Conservation (phyloP, 352 stramenopile species). For the Pilasporangium apinafurcum region DNA sequence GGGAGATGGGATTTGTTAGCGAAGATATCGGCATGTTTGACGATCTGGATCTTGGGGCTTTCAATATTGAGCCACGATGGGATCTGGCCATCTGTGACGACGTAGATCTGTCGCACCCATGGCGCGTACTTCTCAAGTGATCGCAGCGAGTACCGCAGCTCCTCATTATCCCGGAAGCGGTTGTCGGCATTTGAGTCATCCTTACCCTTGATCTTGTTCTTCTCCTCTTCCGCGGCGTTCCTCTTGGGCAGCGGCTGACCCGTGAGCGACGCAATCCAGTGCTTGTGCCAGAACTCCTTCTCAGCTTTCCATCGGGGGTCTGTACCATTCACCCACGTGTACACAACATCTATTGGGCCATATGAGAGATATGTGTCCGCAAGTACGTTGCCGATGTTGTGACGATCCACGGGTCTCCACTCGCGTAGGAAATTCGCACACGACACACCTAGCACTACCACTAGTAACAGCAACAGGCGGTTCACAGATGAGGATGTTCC, state of each 20-base stretch:
- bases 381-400: slow-evolving; percentile 67
- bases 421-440: slow-evolving; percentile 3
- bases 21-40: slow-evolving; percentile 92
- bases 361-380: slow-evolving; percentile 55
- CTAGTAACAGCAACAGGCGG: neutral
- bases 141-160: slow-evolving; percentile 90
- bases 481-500: too few species aligned
- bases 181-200: slow-evolving; percentile 83
- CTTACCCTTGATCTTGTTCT: slow-evolving; percentile 41
- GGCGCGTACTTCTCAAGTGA: slow-evolving; percentile 94
- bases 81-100: slow-evolving; percentile 94
- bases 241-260: slow-evolving; percentile 62
- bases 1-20: slow-evolving; percentile 83
- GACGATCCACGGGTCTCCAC: neutral
- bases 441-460: neutral
- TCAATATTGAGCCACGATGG: slow-evolving; percentile 91
- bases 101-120: slow-evolving; percentile 92
- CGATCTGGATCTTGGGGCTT: slow-evolving; percentile 68
- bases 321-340: slow-evolving; percentile 96
- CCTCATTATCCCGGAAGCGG: slow-evolving; percentile 92
- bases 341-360: slow-evolving; percentile 92
- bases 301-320: slow-evolving; percentile 90
- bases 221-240: slow-evolving; percentile 33
- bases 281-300: slow-evolving; percentile 86
- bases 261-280: slow-evolving; percentile 84